Evolutionary conservation across 305 asterid species (phyloP), one percentile per base, ranked within the genome.

Genomic region (Andrographis paniculata): DNA sequence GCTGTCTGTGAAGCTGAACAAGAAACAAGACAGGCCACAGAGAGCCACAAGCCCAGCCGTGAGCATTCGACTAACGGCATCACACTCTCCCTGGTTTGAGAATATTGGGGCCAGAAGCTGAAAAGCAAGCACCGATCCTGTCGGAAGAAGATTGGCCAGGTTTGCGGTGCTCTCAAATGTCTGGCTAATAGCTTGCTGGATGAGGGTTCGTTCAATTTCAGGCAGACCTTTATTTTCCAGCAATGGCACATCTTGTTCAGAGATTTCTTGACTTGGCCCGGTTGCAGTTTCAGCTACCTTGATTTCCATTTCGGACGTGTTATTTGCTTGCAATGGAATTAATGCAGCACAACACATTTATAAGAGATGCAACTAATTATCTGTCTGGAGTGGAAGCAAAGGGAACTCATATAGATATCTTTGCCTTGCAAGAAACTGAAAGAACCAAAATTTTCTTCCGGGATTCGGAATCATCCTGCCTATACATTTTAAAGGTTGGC

Each of bases 131-230:
- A 80, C 93, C 0, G 97, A 63, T 19, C 97, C 97, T 1, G 94
- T 89, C 4, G 97, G 94, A 1, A 89, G 69, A 47, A 85, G 94
- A 61, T 89, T 85, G 33, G 91, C 94, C 1, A 89, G 65, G 38
- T 80, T 71, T n/a, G 94, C 94, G 11, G 91, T 78, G 83, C 94
- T 82, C 60, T 64, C 59, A 42, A 89, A 89, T 20, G 98, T 85
- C 48, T 82, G 93, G 18, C 95, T 82, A 22, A 85, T 85, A 58
- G 91, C 97, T 71, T 78, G 70, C 46, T 88, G 97, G 61, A 84
- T 59, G 37, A 70, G 64, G 66, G 59, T 87, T 63, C 79, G 64
- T 48, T 84, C 76, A 14, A 75, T 73, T 61, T 84, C 74, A 1
- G 87, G 79, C 6, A 65, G 31, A 50, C 39, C 12, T 53, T 70